Evolutionary conservation across 345 rosid species (phyloP), one percentile per base, ranked within the genome.

Genomic region (Isatis tinctoria): DNA sequence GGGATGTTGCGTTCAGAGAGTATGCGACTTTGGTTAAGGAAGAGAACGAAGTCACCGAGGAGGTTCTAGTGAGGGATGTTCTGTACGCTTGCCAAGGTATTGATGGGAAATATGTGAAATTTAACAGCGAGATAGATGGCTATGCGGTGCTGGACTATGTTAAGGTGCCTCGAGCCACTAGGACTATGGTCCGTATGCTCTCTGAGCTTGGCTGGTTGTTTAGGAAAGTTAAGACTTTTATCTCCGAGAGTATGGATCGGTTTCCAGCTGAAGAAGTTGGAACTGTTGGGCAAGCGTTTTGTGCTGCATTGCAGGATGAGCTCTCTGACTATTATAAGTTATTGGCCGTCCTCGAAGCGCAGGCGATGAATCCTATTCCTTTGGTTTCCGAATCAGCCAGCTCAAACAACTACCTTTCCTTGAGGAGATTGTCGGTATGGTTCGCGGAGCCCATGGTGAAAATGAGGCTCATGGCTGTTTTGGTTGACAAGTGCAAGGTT

Each of bases 141-240:
- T 95, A 90, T 72, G 79, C 78, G 10, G 82, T 95, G 59, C 52
- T 76, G 22, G 96, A 88, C 69, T 63, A 60, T 2, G 70, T 89
- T 71, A 88, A 87, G 85, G 92, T 85, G 27, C 86, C 97, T 22
- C 70, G 96, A 63, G 90, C 88, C 1, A 87, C 91, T 10, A 84
- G 91, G 77, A 69, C 81, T 65, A 83, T 92, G 84, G 86, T 90
- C 13, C 82, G 92, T 85, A 90, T 83, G 87, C 83, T 95, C 27
- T 92, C 97, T 22, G 99, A 95, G 83, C 79, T 95, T 75, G 98
- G 99, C 7, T 95, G 99, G 99, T 73, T 95, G 80, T 92, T 92
- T 74, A 85, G 90, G 77, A 95, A 95, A 77, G 99, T 95, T 41
- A 92, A 78, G 74, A 88, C 75, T 35, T 89, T 90, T 62, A 87